A percentile compares a stretch with the other conserved stretches of the same genome.
Evolutionary conservation across 2,329 filamentous ascomycete species (phyloP).

Genomic region (Aspergillus quadricinctus): DNA sequence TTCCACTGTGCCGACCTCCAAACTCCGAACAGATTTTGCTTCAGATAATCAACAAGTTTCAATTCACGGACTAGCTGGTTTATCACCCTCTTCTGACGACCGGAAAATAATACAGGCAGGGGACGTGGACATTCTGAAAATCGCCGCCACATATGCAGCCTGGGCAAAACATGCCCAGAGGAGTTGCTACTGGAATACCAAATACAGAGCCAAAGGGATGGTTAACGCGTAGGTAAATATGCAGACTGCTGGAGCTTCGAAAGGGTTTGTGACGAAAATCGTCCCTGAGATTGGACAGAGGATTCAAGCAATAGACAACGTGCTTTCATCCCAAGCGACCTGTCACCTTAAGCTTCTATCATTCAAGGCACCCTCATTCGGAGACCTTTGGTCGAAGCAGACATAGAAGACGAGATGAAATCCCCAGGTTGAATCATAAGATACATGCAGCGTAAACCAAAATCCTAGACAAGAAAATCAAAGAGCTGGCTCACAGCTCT

Average conservation of each 20-base stretch:
- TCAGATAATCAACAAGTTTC: background rate
- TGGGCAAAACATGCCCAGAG: constrained; percentile 15
- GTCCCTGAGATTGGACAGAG: background rate
- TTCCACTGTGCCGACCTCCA: background rate
- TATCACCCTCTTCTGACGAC: constrained; percentile 1
- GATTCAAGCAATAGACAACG: background rate
- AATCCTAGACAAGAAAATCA: background rate
- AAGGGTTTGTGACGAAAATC: constrained; percentile 8
- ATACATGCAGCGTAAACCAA: background rate
- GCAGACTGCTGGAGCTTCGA: constrained; percentile 17
- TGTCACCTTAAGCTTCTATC: too few relatives aligned
- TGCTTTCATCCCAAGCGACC: background rate
- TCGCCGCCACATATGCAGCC: constrained; percentile 15
- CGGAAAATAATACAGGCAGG: constrained; percentile 10
- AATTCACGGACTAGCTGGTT: background rate
- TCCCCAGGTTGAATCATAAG: background rate
- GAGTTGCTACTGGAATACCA: constrained; percentile 20
- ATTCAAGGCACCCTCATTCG: background rate
- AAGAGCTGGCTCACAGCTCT: background rate
- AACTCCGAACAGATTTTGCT: background rate
- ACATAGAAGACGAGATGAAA: background rate
- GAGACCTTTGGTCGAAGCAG: background rate
- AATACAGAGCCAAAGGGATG: constrained; percentile 13
- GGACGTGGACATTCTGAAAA: constrained; percentile 11
- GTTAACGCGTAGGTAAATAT: constrained; percentile 11